phyloP scores from a whole-genome alignment of 352 stramenopile genomes.

The Globisporangium sylvaticum region DNA sequence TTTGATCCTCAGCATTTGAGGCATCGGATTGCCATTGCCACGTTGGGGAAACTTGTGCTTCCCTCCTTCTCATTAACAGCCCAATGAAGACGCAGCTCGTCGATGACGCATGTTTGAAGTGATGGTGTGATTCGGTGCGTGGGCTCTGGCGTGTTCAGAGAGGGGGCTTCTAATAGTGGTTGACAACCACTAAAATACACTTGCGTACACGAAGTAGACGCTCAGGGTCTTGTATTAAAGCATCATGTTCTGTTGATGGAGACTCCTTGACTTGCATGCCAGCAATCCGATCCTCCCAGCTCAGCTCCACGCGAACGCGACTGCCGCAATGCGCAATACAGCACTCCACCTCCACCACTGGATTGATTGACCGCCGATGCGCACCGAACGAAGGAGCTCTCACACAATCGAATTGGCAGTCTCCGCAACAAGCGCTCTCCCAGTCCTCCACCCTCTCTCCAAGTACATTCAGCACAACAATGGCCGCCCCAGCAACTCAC shows the following conservation, averaged over 20 bases:
- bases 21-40: not conserved
- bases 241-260: not conserved
- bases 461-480: not conserved
- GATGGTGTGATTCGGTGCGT: not conserved
- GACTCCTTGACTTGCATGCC: not conserved
- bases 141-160: not conserved
- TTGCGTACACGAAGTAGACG: not conserved
- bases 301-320: not conserved
- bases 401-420: not conserved
- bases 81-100: not conserved
- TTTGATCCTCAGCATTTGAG: not conserved
- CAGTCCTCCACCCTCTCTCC: not conserved
- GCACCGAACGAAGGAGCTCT: not conserved
- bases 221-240: not conserved
- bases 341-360: not conserved
- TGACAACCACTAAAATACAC: not conserved
- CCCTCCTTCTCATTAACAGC: not conserved
- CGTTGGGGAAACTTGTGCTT: not conserved
- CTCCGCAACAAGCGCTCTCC: not conserved
- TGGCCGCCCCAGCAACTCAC: constrained; percentile 11
- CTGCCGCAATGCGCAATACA: not conserved
- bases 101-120: not conserved
- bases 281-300: not conserved
- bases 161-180: not conserved
- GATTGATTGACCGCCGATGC: not conserved